A percentile compares a stretch with the other conserved stretches of the same genome.
phyloP scores from a whole-genome alignment of 1,284 basidiomycete genomes.

The Apiotrichum veenhuisii region DNA sequence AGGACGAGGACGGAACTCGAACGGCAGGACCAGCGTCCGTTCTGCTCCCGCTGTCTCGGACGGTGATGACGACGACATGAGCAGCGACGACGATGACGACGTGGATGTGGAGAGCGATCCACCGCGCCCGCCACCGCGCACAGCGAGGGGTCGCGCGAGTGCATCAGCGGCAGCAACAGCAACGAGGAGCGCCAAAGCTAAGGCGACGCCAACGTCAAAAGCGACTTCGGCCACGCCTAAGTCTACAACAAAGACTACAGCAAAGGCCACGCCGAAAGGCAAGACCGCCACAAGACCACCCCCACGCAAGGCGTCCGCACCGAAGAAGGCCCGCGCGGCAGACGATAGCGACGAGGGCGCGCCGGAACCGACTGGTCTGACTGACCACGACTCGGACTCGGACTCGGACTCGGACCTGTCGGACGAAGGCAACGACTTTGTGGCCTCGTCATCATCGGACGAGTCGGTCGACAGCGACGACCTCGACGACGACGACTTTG shows the following conservation, averaged over 20 bases:
- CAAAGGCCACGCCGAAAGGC: not conserved
- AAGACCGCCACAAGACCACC: not conserved
- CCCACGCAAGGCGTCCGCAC: constrained; percentile 1
- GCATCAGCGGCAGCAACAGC: not conserved
- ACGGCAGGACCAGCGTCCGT: not conserved
- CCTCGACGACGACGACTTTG: constrained; percentile 21
- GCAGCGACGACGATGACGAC: not conserved
- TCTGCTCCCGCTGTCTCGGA: not conserved
- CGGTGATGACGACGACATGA: not conserved
- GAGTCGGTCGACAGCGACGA: constrained; percentile 34
- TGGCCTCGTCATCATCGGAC: constrained; percentile 26
- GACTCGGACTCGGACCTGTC: constrained; percentile 7
- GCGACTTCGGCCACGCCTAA: not conserved
- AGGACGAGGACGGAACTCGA: not conserved
- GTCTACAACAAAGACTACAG: not conserved
- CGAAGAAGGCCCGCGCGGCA: not conserved
- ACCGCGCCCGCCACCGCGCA: not conserved
- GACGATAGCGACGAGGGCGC: constrained; percentile 12
- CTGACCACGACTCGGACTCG: constrained; percentile 21
- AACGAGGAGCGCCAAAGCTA: not conserved
- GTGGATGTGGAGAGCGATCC: not conserved
- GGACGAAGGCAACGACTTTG: constrained; percentile 24
- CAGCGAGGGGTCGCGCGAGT: not conserved
- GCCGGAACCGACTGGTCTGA: constrained; percentile 36
- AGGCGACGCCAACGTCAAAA: not conserved